A percentile compares a stretch with the other conserved stretches of the same genome.
Conservation (phyloP, 495 filamentous ascomycete species). For the Zalerion maritima region DNA sequence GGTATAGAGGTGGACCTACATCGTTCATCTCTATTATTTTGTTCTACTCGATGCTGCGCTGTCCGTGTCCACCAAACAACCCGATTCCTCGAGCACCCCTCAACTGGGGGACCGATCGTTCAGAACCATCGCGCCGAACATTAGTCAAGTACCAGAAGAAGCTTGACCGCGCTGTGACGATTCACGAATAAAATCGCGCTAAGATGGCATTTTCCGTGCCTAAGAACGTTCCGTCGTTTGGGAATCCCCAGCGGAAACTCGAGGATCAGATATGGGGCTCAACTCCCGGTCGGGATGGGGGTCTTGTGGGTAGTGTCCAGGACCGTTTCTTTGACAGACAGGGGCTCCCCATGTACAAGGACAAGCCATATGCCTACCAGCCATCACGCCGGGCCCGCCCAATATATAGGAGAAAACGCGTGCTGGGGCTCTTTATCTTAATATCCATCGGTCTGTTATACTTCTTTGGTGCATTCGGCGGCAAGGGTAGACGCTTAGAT, state of each 20-base stretch:
- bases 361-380: conserved; percentile 75
- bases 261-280: conserved; percentile 56
- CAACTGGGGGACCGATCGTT: too few relatives aligned
- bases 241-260: conserved; percentile 47
- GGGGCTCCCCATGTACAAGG: conserved; percentile 91
- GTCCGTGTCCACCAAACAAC: too few relatives aligned
- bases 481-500: conserved; percentile 15
- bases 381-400: conserved; percentile 33
- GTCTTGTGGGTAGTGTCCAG: conserved; percentile 31
- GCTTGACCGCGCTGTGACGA: conserved; percentile 6
- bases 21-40: too few relatives aligned
- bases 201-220: conserved; percentile 55
- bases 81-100: too few relatives aligned
- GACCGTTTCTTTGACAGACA: conserved; percentile 33
- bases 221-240: conserved; percentile 57
- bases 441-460: conserved; percentile 39
- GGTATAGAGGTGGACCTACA: too few relatives aligned
- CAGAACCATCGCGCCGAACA: too few relatives aligned
- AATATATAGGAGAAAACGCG: conserved; percentile 39
- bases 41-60: too few relatives aligned
- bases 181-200: too few relatives aligned
- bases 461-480: conserved; percentile 40
- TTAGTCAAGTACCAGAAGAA: conserved; percentile 8
- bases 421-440: conserved; percentile 31
- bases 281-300: conserved; percentile 17